Evolutionary conservation across 2,329 filamentous ascomycete genomes (phyloP).

Genomic region (Monilinia fructigena): DNA sequence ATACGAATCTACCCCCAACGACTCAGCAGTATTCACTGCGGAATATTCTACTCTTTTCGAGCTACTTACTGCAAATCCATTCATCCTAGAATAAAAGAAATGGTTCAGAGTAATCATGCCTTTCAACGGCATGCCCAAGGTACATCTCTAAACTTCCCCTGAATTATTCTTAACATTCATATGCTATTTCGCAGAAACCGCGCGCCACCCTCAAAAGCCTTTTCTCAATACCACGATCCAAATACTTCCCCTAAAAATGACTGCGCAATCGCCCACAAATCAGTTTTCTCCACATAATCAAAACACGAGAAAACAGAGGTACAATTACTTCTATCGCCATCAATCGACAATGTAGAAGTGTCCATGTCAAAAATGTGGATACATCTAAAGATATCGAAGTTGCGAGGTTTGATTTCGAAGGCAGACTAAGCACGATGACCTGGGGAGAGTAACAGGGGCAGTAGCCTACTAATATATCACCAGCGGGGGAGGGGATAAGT

Average conservation of each 20-base stretch:
- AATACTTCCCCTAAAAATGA: conserved; percentile 13
- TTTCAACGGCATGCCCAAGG: neutral
- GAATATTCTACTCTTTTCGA: neutral
- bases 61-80: neutral
- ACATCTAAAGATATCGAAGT: neutral
- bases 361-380: conserved; percentile 20
- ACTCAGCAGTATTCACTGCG: neutral
- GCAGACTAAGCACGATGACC: conserved; percentile 24
- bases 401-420: conserved; percentile 1
- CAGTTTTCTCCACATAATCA: conserved; percentile 15
- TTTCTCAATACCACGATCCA: conserved; percentile 9
- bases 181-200: too few relatives aligned
- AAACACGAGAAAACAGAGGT: conserved; percentile 10
- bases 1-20: neutral
- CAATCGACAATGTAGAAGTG: neutral
- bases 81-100: neutral
- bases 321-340: conserved; percentile 17
- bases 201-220: neutral
- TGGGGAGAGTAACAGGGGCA: conserved; percentile 24
- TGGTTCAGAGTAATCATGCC: neutral
- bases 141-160: neutral
- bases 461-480: conserved; percentile 22
- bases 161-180: too few relatives aligned
- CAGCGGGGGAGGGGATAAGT: neutral
- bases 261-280: conserved; percentile 21